A percentile compares a stretch with the other conserved stretches of the same genome.
Conservation (phyloP, 2,329 filamentous ascomycete genomes). For the Sporothrix pallida region DNA sequence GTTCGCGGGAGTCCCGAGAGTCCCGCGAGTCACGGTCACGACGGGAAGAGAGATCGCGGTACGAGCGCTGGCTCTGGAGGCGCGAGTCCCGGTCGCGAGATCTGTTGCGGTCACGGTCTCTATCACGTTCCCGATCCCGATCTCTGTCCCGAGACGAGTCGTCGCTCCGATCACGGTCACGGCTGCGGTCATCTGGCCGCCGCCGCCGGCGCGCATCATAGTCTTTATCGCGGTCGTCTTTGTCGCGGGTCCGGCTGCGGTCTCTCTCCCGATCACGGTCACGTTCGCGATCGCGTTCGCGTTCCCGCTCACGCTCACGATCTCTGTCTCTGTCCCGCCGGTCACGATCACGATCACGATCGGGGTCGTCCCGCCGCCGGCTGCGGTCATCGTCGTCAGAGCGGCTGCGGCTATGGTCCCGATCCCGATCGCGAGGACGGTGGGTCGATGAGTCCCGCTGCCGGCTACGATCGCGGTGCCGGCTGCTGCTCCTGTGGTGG, state of each 20-base stretch:
- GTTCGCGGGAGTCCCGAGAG: slow-evolving; percentile 7
- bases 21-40: neutral
- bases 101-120: slow-evolving; percentile 36
- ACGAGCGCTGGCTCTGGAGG: slow-evolving; percentile 38
- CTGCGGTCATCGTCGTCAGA: slow-evolving; percentile 45
- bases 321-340: slow-evolving; percentile 43
- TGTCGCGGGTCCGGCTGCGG: slow-evolving; percentile 6
- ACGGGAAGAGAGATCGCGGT: neutral
- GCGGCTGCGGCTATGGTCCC: slow-evolving; percentile 49
- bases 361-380: slow-evolving; percentile 30
- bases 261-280: slow-evolving; percentile 42
- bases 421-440: slow-evolving; percentile 38
- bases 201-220: slow-evolving; percentile 16
- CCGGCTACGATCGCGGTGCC: slow-evolving; percentile 35
- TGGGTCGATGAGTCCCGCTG: slow-evolving; percentile 38
- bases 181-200: slow-evolving; percentile 30
- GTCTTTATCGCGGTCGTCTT: slow-evolving; percentile 38
- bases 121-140: slow-evolving; percentile 42
- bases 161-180: slow-evolving; percentile 42
- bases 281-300: slow-evolving; percentile 38
- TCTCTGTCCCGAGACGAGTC: slow-evolving; percentile 42
- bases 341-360: slow-evolving; percentile 43
- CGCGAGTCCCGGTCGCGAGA: slow-evolving; percentile 46
- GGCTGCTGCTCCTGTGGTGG: neutral
- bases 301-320: slow-evolving; percentile 41